phyloP scores from a whole-genome alignment of 2,329 filamentous ascomycete genomes.

The Zymoseptoria pseudotritici region DNA sequence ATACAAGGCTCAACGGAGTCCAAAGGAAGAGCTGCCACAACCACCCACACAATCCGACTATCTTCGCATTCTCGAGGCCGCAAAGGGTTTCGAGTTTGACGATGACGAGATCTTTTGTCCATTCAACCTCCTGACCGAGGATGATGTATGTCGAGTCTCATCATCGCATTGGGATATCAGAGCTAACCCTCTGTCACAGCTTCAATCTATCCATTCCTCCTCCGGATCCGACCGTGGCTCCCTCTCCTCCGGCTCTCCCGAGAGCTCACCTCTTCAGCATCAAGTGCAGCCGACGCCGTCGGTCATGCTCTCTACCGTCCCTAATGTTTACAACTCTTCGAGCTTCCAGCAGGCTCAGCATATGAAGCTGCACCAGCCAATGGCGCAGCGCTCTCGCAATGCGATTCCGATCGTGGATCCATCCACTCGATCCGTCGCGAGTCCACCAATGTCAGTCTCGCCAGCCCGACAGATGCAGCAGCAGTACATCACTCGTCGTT shows the following conservation, averaged over 20 bases:
- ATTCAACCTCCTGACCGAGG: conserved; percentile 76
- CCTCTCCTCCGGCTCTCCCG: conserved; percentile 86
- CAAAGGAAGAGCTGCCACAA: conserved; percentile 82
- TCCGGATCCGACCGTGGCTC: conserved; percentile 87
- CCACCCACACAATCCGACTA: conserved; percentile 69
- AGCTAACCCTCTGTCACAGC: conserved; percentile 46
- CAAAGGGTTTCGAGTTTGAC: conserved; percentile 88
- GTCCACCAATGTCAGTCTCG: conserved; percentile 69
- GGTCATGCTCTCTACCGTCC: conserved; percentile 61
- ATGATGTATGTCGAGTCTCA: conserved; percentile 58
- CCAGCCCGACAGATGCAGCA: conserved; percentile 57
- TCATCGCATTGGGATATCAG: conserved; percentile 16
- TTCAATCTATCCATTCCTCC: conserved; percentile 79
- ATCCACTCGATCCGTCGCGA: conserved; percentile 73
- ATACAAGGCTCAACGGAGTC: conserved; percentile 67
- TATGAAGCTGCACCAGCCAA: conserved; percentile 84
- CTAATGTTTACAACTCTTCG: conserved; percentile 39
- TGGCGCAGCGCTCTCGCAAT: conserved; percentile 82
- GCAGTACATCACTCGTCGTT: conserved; percentile 42
- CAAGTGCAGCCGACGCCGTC: conserved; percentile 64
- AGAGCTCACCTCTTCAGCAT: conserved; percentile 83
- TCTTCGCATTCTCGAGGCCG: conserved; percentile 81
- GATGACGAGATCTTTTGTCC: conserved; percentile 96
- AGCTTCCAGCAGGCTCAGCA: conserved; percentile 54
- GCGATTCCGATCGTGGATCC: conserved; percentile 98